Evolutionary conservation across 257 asterid species (phyloP).

Genomic region (Solanum acaule): DNA sequence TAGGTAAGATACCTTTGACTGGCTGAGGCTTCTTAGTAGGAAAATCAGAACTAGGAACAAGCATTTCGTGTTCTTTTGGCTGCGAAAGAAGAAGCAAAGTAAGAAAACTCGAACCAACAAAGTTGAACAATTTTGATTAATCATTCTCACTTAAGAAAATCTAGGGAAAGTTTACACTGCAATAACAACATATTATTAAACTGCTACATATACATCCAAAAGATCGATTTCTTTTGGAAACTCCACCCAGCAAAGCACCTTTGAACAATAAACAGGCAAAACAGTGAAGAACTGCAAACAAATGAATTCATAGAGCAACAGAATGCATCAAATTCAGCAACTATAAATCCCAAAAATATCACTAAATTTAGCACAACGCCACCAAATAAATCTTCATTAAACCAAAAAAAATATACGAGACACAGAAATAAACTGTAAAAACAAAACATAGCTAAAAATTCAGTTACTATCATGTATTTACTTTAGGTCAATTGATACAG

Average conservation of each 20-base stretch:
- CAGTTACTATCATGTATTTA: not conserved
- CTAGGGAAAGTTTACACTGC: not conserved
- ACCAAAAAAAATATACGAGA: not conserved
- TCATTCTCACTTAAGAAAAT: not conserved
- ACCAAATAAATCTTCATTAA: not conserved
- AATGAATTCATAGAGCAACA: not conserved
- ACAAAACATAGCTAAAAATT: not conserved
- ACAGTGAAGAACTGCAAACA: not conserved
- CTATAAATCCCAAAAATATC: not conserved
- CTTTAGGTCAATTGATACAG: not conserved
- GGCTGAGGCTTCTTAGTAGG: slow-evolving; percentile 42
- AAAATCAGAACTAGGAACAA: slow-evolving; percentile 39
- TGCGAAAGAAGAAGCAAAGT: slow-evolving; percentile 5
- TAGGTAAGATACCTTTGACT: slow-evolving; percentile 42
- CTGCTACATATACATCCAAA: not conserved
- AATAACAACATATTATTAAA: not conserved
- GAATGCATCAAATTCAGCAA: not conserved
- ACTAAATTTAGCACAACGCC: not conserved
- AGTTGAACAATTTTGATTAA: not conserved
- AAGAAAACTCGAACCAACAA: not conserved
- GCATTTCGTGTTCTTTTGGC: slow-evolving; percentile 49
- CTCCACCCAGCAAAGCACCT: not conserved
- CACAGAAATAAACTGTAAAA: not conserved
- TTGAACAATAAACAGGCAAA: not conserved
- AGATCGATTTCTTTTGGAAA: not conserved